phyloP scores from a whole-genome alignment of 352 stramenopile species.

The Globisporangium lucens region DNA sequence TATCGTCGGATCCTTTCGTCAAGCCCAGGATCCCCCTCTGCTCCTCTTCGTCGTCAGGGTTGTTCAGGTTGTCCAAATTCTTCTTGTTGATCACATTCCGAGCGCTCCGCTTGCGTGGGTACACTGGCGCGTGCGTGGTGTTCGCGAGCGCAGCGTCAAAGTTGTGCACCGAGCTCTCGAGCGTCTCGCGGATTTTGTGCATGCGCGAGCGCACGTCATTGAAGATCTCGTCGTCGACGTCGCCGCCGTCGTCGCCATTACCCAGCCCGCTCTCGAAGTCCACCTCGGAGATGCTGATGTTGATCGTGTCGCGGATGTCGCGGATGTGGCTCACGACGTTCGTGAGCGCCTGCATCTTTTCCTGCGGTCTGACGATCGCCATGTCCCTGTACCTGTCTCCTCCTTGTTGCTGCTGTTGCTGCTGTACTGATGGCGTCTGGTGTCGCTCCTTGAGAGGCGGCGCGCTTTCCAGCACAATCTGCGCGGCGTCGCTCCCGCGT shows the following conservation, averaged over 20 bases:
- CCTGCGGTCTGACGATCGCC: slow-evolving; percentile 27
- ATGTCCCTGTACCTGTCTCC: slow-evolving; percentile 15
- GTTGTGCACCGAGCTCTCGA: slow-evolving; percentile 49
- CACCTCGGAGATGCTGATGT: slow-evolving; percentile 56
- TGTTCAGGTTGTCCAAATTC: background rate
- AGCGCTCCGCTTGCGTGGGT: slow-evolving; percentile 28
- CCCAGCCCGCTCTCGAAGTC: slow-evolving; percentile 25
- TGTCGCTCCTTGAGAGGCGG: slow-evolving; percentile 1
- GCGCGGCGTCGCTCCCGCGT: slow-evolving; percentile 33
- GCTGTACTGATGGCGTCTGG: background rate
- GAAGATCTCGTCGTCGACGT: slow-evolving; percentile 33
- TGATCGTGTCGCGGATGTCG: slow-evolving; percentile 64
- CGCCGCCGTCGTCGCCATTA: slow-evolving; percentile 18
- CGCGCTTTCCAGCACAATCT: slow-evolving; percentile 14
- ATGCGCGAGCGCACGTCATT: slow-evolving; percentile 58
- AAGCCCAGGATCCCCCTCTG: background rate
- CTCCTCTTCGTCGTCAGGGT: background rate
- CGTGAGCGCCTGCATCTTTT: slow-evolving; percentile 51
- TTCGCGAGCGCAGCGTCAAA: slow-evolving; percentile 47
- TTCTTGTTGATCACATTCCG: slow-evolving; percentile 11
- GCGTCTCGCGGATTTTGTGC: slow-evolving; percentile 46
- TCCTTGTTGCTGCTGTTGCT: slow-evolving; percentile 7
- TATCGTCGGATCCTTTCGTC: slow-evolving; percentile 7
- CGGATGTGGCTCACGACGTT: slow-evolving; percentile 66
- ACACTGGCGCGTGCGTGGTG: slow-evolving; percentile 37